Percentiles rank a stretch among this genome's conserved stretches.
These are phyloP conservation scores for Lentinula sp. DNA, from an alignment of 768 basidiomycete genomes.

Conservation along the genomic window DNA sequence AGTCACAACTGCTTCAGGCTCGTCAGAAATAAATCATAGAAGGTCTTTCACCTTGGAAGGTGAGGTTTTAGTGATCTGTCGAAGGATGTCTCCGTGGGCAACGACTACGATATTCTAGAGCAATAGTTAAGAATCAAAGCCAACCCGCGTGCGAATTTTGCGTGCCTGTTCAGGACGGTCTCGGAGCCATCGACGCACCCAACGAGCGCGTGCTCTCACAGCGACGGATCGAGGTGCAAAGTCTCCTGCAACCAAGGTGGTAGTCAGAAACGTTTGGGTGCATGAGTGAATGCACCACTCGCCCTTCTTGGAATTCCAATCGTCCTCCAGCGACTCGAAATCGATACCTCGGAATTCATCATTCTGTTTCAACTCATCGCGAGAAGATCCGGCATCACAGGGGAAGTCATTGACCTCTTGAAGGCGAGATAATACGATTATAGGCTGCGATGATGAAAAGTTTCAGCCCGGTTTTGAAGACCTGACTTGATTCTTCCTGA, in stretches of 20 bases:
- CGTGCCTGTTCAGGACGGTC: conserved; percentile 1
- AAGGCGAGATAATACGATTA: conserved; percentile 1
- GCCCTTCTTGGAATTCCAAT: conserved; percentile 5
- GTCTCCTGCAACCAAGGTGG: background rate
- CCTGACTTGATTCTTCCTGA: background rate
- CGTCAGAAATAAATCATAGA: background rate
- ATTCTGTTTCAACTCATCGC: background rate
- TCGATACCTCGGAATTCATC: conserved; percentile 3
- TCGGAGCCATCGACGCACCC: conserved; percentile 4
- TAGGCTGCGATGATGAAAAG: background rate
- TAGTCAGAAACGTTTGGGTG: background rate
- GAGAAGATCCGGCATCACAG: conserved; percentile 2
- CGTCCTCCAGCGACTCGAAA: conserved; percentile 1
- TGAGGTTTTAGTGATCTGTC: background rate
- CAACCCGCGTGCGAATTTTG: too few species aligned
- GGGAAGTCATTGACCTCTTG: conserved; percentile 1
- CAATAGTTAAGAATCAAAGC: background rate
- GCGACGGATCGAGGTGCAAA: background rate
- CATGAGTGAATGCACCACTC: background rate
- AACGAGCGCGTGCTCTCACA: background rate
- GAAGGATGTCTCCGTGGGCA: conserved; percentile 1
- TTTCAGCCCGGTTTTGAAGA: background rate
- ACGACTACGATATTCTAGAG: conserved; percentile 3
- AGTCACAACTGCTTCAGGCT: background rate
- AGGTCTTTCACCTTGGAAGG: background rate